Conservation (phyloP, 495 filamentous ascomycete genomes). For the Trichocladium antarcticum region DNA sequence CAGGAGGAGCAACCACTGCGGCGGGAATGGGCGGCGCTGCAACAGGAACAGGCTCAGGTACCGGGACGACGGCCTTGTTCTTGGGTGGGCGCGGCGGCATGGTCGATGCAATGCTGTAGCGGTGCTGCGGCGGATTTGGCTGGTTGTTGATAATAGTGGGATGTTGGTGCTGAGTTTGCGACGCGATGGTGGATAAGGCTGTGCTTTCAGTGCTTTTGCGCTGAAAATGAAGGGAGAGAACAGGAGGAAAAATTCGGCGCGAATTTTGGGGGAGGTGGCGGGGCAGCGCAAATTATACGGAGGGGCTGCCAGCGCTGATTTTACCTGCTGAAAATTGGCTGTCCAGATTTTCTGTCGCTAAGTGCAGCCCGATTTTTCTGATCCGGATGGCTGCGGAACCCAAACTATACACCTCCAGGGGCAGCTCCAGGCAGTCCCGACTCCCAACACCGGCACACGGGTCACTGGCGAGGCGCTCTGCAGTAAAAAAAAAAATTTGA, state of each 20-base stretch:
- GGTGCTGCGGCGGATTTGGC: constrained; percentile 11
- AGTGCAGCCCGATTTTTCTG: constrained; percentile 15
- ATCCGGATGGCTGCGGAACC: too few relatives aligned
- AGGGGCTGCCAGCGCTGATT: constrained; percentile 25
- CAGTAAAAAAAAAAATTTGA: too few relatives aligned
- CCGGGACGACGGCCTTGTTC: constrained; percentile 18
- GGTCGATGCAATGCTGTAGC: constrained; percentile 5
- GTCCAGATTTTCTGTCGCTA: constrained; percentile 20
- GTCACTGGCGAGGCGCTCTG: too few relatives aligned
- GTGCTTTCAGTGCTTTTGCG: constrained; percentile 7
- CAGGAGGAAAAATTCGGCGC: constrained; percentile 24
- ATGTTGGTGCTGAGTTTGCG: constrained; percentile 12
- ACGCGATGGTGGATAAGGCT: constrained; percentile 19
- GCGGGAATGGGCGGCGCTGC: constrained; percentile 12
- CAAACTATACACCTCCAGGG: too few relatives aligned
- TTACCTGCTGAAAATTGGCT: constrained; percentile 20
- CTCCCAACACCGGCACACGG: too few relatives aligned
- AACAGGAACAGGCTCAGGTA: constrained; percentile 21
- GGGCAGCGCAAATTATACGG: constrained; percentile 26
- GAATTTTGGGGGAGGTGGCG: constrained; percentile 24
- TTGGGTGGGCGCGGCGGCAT: constrained; percentile 33
- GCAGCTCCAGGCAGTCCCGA: too few relatives aligned
- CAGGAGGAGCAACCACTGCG: background rate
- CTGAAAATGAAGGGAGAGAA: constrained; percentile 27
- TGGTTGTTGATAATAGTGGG: constrained; percentile 16